Evolutionary conservation across 2,329 filamentous ascomycete species (phyloP).

Genomic region (Trichoderma arundinaceum): DNA sequence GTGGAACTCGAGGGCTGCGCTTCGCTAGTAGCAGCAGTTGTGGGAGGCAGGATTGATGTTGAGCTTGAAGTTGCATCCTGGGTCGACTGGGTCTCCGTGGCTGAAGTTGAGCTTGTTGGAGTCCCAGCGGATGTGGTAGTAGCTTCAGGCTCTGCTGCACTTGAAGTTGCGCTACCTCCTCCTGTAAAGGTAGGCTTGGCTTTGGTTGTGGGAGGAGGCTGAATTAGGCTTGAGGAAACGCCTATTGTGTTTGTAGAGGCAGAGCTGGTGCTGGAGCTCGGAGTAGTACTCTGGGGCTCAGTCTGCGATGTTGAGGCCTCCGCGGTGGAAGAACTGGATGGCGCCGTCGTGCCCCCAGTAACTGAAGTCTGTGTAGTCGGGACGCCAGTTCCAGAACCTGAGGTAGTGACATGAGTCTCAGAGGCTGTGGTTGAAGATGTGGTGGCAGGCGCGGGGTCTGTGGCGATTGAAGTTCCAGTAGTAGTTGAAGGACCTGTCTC

Average conservation of each 20-base stretch:
- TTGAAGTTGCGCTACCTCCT: neutral
- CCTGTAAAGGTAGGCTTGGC: neutral
- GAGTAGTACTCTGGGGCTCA: neutral
- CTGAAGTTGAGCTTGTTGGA: neutral
- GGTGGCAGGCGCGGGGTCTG: neutral
- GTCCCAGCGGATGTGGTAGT: neutral
- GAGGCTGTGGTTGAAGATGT: neutral
- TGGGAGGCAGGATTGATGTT: neutral
- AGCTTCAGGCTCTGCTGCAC: neutral
- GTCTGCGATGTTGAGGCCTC: slow-evolving; percentile 5
- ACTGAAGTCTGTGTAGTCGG: neutral
- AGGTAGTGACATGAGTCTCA: neutral
- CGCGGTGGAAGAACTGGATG: neutral
- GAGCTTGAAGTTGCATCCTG: neutral
- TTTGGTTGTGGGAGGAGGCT: slow-evolving; percentile 1
- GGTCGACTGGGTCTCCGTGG: neutral
- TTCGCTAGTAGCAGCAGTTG: neutral
- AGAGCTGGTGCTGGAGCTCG: neutral
- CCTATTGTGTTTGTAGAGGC: neutral
- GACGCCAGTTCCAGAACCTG: neutral
- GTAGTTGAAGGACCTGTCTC: neutral
- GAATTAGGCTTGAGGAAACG: neutral
- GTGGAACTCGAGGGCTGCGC: neutral
- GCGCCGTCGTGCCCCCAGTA: neutral
- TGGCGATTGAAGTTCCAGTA: neutral